phyloP scores from a whole-genome alignment of 2,329 filamentous ascomycete species.

The Cryoendolithus antarcticus region DNA sequence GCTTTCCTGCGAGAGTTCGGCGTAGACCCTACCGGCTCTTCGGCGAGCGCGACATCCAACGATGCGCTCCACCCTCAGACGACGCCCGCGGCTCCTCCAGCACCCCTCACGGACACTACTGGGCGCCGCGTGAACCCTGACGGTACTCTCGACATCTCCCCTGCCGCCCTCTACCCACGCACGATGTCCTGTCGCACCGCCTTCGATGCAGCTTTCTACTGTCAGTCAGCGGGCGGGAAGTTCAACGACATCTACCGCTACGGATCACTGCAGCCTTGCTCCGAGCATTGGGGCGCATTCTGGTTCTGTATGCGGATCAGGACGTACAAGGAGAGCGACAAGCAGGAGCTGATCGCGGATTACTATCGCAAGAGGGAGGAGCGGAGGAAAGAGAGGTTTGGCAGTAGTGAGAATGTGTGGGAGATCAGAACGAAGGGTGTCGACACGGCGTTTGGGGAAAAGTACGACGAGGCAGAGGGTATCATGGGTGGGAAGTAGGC shows the following conservation, averaged over 20 bases:
- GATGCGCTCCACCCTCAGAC: conserved; percentile 8
- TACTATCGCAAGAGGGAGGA: conserved; percentile 56
- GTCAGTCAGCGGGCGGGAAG: conserved; percentile 80
- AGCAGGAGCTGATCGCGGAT: conserved; percentile 48
- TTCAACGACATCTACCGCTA: conserved; percentile 86
- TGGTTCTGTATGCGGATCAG: conserved; percentile 94
- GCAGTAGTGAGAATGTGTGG: conserved; percentile 88
- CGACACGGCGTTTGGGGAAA: conserved; percentile 30
- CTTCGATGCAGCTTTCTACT: conserved; percentile 91
- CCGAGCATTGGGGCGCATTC: conserved; percentile 82
- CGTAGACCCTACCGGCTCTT: conserved; percentile 13
- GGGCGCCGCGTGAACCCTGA: conserved; percentile 17
- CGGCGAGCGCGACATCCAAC: conserved; percentile 6
- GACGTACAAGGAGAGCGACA: conserved; percentile 46
- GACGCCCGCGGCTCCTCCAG: conserved; percentile 11
- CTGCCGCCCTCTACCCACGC: conserved; percentile 61
- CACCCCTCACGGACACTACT: conserved; percentile 9
- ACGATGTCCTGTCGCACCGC: conserved; percentile 79
- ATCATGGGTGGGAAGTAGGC: too few relatives aligned
- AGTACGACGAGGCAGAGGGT: too few relatives aligned
- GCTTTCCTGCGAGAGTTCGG: conserved; percentile 40
- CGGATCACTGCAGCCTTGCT: conserved; percentile 64
- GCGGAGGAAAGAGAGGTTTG: conserved; percentile 49
- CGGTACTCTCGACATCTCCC: conserved; percentile 23
- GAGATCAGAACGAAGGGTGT: conserved; percentile 55